Evolutionary conservation across 257 asterid species (phyloP), one percentile per base, ranked within the genome.

Genomic region (Primulina eburnea): DNA sequence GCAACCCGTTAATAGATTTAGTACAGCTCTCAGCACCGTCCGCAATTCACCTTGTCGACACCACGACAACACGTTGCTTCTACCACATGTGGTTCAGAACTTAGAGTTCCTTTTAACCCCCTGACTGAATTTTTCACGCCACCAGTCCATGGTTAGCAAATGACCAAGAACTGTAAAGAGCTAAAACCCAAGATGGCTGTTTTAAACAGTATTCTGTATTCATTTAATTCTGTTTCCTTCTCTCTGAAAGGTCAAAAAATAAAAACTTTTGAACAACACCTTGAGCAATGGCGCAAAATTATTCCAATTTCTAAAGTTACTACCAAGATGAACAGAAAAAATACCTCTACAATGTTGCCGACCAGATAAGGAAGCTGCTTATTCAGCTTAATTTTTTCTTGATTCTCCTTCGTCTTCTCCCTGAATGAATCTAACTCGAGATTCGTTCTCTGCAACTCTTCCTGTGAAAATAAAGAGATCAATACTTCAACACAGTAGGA

Each of bases 291-390:
- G 53, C n/a, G 53, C 53, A 43, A 43, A 43, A 43, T 43, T 12
- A 43, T 43, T 43, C 53, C n/a, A 43, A 43, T 43, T 38, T 38
- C 16, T 35, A 35, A 9, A 35, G 40, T 9, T 7, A 35, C 40
- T 38, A 38, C 16, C 53, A n/a, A 11, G 53, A 43, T 43, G n/a
- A 43, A 43, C 55, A 43, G 6, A 14, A 43, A 43, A 40, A 43
- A 14, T 43, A 43, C 55, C 95, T 86, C 96, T 62, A 89, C 92
- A 58, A 89, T 85, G 80, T 84, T 89, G 57, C 96, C 92, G 5
- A 89, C 92, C 80, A 89, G 84, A 73, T 87, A 85, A 11, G 95
- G 96, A 47, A 87, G 86, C 77, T 87, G 92, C 80, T 89, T 89
- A 80, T 85, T 81, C 57, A 85, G 86, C 72, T 89, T 87, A 34